Evolutionary conservation across 139 green algal genomes (phyloP).

Genomic region (Edaphochlamys debaryana): DNA sequence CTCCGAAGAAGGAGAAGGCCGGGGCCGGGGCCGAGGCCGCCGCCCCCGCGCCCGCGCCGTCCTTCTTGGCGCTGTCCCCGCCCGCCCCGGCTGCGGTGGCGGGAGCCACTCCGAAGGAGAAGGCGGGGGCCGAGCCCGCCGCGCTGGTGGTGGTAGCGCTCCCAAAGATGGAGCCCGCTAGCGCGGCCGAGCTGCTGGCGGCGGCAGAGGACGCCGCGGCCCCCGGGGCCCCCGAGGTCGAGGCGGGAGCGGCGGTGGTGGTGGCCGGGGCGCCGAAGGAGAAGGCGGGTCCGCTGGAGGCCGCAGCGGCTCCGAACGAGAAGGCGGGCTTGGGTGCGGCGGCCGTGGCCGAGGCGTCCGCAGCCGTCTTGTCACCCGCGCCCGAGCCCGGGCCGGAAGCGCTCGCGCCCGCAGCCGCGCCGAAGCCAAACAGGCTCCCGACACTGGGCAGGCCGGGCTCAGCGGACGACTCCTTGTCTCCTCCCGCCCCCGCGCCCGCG

Average conservation of each 20-base stretch:
- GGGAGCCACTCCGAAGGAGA: background rate
- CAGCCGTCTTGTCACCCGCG: background rate
- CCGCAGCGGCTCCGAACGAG: background rate
- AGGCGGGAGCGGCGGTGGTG: background rate
- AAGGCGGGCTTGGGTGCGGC: background rate
- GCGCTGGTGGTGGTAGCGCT: background rate
- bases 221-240: background rate
- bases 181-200: background rate
- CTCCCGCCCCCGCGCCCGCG: too few relatives aligned
- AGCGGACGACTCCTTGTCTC: background rate
- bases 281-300: background rate
- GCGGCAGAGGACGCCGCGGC: background rate
- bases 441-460: too few relatives aligned
- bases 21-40: background rate
- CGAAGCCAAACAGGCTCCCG: background rate
- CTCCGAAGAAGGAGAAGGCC: constrained; percentile 4
- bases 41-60: background rate
- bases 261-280: background rate
- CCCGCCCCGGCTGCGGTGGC: background rate
- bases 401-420: too few relatives aligned
- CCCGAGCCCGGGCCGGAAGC: too few relatives aligned
- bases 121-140: background rate
- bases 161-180: constrained; percentile 22
- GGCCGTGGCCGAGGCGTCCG: too few relatives aligned
- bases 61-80: background rate